phyloP scores from a whole-genome alignment of 495 filamentous ascomycete species.

The Penicillium taxi region DNA sequence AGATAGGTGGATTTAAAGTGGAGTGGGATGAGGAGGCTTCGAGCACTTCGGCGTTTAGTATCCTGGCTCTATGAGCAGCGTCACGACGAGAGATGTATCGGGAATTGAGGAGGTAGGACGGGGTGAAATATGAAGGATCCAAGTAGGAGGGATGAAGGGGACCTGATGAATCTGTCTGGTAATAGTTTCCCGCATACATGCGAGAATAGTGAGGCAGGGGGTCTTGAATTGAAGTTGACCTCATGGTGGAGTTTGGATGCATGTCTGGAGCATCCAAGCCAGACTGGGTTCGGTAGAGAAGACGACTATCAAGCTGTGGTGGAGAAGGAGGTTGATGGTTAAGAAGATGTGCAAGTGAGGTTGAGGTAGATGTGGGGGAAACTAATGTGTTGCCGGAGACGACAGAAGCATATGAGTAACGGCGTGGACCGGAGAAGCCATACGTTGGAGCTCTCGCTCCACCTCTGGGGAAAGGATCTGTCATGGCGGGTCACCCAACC shows the following conservation, averaged over 20 bases:
- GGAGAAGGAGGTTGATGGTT: conserved; percentile 39
- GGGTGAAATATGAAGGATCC: conserved; percentile 57
- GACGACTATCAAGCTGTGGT: conserved; percentile 29
- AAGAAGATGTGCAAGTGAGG: conserved; percentile 58
- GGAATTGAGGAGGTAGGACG: conserved; percentile 74
- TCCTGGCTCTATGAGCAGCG: conserved; percentile 56
- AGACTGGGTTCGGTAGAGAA: conserved; percentile 25
- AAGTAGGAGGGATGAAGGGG: conserved; percentile 20
- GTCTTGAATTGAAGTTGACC: conserved; percentile 27
- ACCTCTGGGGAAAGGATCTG: conserved; percentile 41
- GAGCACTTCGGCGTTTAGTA: conserved; percentile 45
- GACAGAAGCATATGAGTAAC: conserved; percentile 75
- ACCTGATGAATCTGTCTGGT: conserved; percentile 26
- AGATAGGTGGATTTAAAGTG: conserved; percentile 42
- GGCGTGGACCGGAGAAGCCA: conserved; percentile 39
- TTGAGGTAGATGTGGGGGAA: conserved; percentile 41
- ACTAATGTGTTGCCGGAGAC: conserved; percentile 57
- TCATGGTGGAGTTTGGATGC: conserved; percentile 39
- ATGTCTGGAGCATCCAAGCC: conserved; percentile 41
- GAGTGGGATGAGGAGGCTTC: conserved; percentile 32
- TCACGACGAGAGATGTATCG: conserved; percentile 67
- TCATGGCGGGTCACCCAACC: conserved; percentile 30
- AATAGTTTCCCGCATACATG: conserved; percentile 48
- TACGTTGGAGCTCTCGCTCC: conserved; percentile 40
- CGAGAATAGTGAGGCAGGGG: conserved; percentile 51